Evolutionary conservation across 495 filamentous ascomycete species (phyloP).

Genomic region (Astrothelium macrocarpum): DNA sequence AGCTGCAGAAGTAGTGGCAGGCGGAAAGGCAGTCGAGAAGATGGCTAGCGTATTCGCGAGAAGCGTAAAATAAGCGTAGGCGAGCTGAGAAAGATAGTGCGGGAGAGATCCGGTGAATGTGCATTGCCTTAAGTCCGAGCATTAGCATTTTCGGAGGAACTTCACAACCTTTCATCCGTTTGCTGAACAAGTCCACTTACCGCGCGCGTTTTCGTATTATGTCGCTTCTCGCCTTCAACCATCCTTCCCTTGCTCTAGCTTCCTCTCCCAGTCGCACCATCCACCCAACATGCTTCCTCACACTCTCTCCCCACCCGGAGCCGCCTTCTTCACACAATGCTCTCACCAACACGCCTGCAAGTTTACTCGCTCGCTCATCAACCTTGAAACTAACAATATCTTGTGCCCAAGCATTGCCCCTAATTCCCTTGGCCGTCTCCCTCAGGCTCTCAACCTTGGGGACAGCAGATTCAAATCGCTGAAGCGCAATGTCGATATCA

Average conservation of each 20-base stretch:
- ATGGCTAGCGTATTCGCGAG: slow-evolving; percentile 19
- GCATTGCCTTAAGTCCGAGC: slow-evolving; percentile 54
- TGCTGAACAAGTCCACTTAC: slow-evolving; percentile 39
- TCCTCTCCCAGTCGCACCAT: slow-evolving; percentile 79
- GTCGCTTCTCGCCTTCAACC: slow-evolving; percentile 65
- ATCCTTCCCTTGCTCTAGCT: slow-evolving; percentile 76
- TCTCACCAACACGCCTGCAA: slow-evolving; percentile 43
- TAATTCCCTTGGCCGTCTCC: slow-evolving; percentile 64
- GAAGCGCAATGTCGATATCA: slow-evolving; percentile 89
- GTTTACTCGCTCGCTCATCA: slow-evolving; percentile 69
- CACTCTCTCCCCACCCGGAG: not conserved
- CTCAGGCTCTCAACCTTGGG: slow-evolving; percentile 71
- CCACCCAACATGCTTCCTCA: slow-evolving; percentile 60
- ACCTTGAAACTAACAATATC: slow-evolving; percentile 83
- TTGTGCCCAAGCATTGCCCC: slow-evolving; percentile 74
- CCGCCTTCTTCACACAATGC: not conserved
- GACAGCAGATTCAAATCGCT: slow-evolving; percentile 79
- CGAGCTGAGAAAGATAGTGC: slow-evolving; percentile 90
- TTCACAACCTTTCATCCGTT: slow-evolving; percentile 10
- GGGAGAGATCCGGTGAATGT: slow-evolving; percentile 88
- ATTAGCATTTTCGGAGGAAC: slow-evolving; percentile 20
- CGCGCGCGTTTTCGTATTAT: slow-evolving; percentile 72
- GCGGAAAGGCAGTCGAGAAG: slow-evolving; percentile 53
- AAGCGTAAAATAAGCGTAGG: slow-evolving; percentile 81
- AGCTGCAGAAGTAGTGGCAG: slow-evolving; percentile 52